Conservation (phyloP, 139 green algal genomes). For the Tetraselmis striata region DNA sequence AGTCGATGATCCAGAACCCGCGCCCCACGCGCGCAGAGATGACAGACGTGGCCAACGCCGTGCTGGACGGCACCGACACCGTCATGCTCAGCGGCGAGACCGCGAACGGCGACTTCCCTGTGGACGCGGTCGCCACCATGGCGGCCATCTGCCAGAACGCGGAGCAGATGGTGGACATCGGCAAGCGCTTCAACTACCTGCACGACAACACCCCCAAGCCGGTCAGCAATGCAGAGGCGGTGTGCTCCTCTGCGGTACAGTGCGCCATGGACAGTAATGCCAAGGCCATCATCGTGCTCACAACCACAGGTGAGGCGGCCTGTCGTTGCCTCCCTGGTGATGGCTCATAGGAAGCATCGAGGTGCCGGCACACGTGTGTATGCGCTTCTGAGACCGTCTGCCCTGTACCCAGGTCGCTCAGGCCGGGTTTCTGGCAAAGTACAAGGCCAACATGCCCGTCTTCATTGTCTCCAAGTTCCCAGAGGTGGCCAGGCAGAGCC, state of each 20-base stretch:
- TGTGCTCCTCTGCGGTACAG: conserved; percentile 37
- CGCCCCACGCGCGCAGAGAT: conserved; percentile 73
- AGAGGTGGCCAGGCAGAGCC: neutral
- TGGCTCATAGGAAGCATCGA: conserved; percentile 36
- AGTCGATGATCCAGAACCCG: conserved; percentile 47
- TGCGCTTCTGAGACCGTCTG: conserved; percentile 29
- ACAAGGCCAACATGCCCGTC: neutral
- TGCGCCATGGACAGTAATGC: conserved; percentile 65
- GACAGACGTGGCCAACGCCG: conserved; percentile 83
- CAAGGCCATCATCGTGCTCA: conserved; percentile 52
- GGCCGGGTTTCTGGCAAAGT: neutral
- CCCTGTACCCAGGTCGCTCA: neutral
- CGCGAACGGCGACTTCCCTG: conserved; percentile 65
- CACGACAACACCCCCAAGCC: conserved; percentile 48
- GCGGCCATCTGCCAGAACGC: conserved; percentile 68
- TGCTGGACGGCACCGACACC: conserved; percentile 73
- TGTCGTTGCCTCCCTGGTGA: no score
- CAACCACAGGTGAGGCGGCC: conserved; percentile 32
- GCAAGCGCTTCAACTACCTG: conserved; percentile 48
- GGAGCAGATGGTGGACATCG: conserved; percentile 59
- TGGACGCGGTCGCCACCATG: conserved; percentile 68
- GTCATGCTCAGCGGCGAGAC: conserved; percentile 77
- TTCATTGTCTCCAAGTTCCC: neutral
- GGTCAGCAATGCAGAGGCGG: conserved; percentile 36
- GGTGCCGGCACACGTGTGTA: conserved; percentile 37